Conservation (phyloP, 495 filamentous ascomycete species). For the Ascobolus immersus region DNA sequence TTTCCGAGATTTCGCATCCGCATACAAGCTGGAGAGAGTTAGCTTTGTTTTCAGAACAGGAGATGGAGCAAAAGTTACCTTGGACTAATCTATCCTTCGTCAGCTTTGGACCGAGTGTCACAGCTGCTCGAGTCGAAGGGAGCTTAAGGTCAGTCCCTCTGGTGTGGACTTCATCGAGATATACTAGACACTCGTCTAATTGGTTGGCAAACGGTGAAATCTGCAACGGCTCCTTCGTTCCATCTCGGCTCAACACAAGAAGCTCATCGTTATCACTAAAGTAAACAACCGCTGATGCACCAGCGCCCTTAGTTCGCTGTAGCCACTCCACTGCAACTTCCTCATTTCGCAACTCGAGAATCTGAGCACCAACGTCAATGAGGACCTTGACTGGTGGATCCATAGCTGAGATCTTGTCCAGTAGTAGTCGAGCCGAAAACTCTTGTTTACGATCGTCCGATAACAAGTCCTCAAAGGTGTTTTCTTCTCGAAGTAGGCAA, state of each 20-base stretch:
- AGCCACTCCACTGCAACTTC: constrained; percentile 29
- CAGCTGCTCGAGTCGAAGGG: constrained; percentile 35
- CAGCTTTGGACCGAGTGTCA: constrained; percentile 41
- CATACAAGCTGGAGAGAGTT: constrained; percentile 30
- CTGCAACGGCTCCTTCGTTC: constrained; percentile 25
- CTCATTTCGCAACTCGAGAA: constrained; percentile 35
- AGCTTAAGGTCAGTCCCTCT: constrained; percentile 48
- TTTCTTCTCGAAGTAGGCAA: constrained; percentile 30
- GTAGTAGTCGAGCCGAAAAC: constrained; percentile 21
- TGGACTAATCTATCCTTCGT: constrained; percentile 53
- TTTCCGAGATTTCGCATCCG: constrained; percentile 35
- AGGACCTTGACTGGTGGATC: constrained; percentile 29
- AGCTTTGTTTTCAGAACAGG: background rate
- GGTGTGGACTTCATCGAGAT: constrained; percentile 53
- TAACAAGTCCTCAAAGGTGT: constrained; percentile 18
- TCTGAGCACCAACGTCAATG: constrained; percentile 50
- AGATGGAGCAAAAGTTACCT: constrained; percentile 25
- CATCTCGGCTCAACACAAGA: constrained; percentile 21
- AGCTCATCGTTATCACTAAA: constrained; percentile 27
- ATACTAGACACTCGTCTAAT: constrained; percentile 39
- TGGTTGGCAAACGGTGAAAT: constrained; percentile 34
- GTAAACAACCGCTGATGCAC: constrained; percentile 29
- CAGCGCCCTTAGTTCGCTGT: too few relatives aligned
- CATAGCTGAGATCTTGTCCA: constrained; percentile 21
- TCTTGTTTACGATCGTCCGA: constrained; percentile 3